Evolutionary conservation across 345 rosid genomes (phyloP).

Genomic region (Passiflora organensis): DNA sequence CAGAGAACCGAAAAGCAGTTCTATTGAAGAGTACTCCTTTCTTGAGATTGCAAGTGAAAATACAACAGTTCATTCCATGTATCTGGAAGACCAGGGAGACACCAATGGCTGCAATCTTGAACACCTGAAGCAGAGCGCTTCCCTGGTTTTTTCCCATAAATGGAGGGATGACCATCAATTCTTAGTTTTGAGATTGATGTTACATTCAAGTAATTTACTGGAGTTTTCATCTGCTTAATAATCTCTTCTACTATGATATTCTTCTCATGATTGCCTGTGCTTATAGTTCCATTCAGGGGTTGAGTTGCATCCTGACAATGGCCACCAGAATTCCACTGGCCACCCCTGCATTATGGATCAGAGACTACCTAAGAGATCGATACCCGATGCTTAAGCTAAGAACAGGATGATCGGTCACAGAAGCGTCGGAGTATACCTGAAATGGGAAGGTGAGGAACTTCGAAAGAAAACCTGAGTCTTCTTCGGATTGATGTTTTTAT

Average conservation of each 20-base stretch:
- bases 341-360: conserved; percentile 44
- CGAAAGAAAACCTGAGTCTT: conserved; percentile 80
- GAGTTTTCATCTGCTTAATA: conserved; percentile 62
- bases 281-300: conserved; percentile 42
- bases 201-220: conserved; percentile 57
- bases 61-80: conserved; percentile 77
- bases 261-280: conserved; percentile 36
- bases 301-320: conserved; percentile 63
- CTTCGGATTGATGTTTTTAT: conserved; percentile 51
- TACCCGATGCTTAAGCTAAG: not conserved
- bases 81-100: conserved; percentile 94
- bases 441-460: conserved; percentile 79
- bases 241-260: conserved; percentile 46
- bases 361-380: conserved; percentile 5
- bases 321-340: conserved; percentile 89
- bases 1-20: not conserved
- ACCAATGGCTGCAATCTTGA: conserved; percentile 98
- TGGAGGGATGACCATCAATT: conserved; percentile 75
- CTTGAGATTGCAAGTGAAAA: conserved; percentile 42
- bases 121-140: conserved; percentile 31
- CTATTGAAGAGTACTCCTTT: conserved; percentile 9
- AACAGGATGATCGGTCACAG: not conserved
- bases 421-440: conserved; percentile 50
- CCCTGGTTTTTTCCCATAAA: conserved; percentile 45
- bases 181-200: conserved; percentile 56